Evolutionary conservation across 192 early-diverging fungal genomes (phyloP), one percentile per base, ranked within the genome.

Genomic region (Backusella tuberculispora): DNA sequence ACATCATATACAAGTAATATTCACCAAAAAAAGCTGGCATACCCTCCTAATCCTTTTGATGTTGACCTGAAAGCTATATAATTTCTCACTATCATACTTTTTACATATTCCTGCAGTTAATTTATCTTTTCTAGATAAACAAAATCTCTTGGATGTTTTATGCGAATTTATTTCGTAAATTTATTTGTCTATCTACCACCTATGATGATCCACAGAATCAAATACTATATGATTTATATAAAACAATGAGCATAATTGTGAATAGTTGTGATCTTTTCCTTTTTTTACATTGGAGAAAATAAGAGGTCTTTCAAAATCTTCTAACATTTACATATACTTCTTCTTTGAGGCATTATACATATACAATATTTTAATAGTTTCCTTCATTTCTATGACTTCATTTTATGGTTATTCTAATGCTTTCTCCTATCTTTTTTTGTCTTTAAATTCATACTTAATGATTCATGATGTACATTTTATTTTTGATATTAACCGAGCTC

Each of bases 331-430:
- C 24, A 60, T 13, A 4, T 24, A 60, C 6, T 17, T 13, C 19
- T 60, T 10, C 13, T 10, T 24, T 56, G 17, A 53, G 7, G 21
- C 21, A 24, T 56, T 43, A 43, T 43, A 43, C 10, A 17, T 56
- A 56, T 56, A 56, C 53, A 56, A 56, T 8, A 56, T 53, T 10
- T 24, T 19, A 4, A 13, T 26, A 26, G 21, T 3, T 60, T 60
- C 24, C 26, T 13, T 50, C 17, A 19, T 60, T 60, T 60, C 53
- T 24, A 60, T 60, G 53, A 60, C 53, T 60, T 60, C 53, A 60
- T 60, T 34, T 34, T 60, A 60, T 12, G 26, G 19, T n/a, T 60
- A 60, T 60, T 60, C 26, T 56, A 21, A 2, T 21, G 19, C 19
- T 9, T n/a, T 24, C 50, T 10, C 50, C 50, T 56, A 24, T 56